A percentile compares a stretch with the other conserved stretches of the same genome.
phyloP scores from a whole-genome alignment of 1,139 yeast species.

The Meyerozyma athensensis region DNA sequence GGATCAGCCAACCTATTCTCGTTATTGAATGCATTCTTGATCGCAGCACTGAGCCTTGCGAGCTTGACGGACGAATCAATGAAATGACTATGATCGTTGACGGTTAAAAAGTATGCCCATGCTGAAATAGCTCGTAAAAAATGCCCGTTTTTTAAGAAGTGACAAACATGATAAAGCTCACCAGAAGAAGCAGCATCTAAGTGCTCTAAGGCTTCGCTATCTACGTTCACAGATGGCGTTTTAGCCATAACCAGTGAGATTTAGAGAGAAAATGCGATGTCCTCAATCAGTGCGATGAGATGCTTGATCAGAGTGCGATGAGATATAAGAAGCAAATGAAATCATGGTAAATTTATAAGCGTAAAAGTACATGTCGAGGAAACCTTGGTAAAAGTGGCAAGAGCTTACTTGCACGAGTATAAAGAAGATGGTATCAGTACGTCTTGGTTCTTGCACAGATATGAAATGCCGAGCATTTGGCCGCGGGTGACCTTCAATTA shows the following conservation, averaged over 20 bases:
- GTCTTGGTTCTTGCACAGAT: too few relatives aligned
- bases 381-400: too few relatives aligned
- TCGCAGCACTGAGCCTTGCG: constrained; percentile 20
- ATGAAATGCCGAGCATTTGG: too few relatives aligned
- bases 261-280: background rate
- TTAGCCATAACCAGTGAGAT: background rate
- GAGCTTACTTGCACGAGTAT: too few relatives aligned
- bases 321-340: too few relatives aligned
- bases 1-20: constrained; percentile 9
- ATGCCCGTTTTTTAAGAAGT: background rate
- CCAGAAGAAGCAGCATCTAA: background rate
- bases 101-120: constrained; percentile 63
- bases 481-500: too few relatives aligned
- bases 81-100: constrained; percentile 54
- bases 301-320: too few relatives aligned
- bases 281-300: background rate
- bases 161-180: background rate
- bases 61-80: constrained; percentile 35
- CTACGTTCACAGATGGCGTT: background rate
- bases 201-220: background rate
- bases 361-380: too few relatives aligned
- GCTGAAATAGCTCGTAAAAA: background rate
- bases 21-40: constrained; percentile 13
- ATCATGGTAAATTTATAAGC: too few relatives aligned
- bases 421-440: too few relatives aligned